phyloP scores from a whole-genome alignment of 805 yeast species.

The Dipodascus geniculatus region DNA sequence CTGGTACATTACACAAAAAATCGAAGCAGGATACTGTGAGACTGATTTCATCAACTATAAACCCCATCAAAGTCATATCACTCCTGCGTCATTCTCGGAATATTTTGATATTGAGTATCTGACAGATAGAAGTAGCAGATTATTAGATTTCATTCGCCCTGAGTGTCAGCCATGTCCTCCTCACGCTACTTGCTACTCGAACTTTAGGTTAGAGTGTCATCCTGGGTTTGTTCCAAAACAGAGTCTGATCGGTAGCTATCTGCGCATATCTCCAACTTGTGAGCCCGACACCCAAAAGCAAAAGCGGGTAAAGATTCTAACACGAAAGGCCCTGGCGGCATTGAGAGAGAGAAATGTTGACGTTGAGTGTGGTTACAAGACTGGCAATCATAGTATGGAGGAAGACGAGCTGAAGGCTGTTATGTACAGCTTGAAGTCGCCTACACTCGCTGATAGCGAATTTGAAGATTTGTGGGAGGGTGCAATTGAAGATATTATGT shows the following conservation, averaged over 20 bases:
- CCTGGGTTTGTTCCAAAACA: slow-evolving; percentile 45
- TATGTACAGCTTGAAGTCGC: slow-evolving; percentile 15
- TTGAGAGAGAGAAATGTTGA: slow-evolving; percentile 60
- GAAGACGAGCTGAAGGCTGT: slow-evolving; percentile 21
- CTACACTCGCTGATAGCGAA: not conserved
- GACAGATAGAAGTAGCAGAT: not conserved
- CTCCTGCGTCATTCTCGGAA: not conserved
- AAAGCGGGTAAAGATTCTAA: slow-evolving; percentile 34
- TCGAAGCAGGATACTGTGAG: not conserved
- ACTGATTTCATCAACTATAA: not conserved
- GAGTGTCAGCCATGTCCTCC: slow-evolving; percentile 68
- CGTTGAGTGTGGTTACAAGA: slow-evolving; percentile 38
- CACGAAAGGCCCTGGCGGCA: slow-evolving; percentile 29
- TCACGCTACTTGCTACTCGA: slow-evolving; percentile 61
- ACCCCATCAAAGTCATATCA: not conserved
- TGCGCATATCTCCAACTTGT: slow-evolving; percentile 57
- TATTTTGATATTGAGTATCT: not conserved
- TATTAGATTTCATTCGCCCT: slow-evolving; percentile 29
- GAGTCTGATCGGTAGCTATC: slow-evolving; percentile 45
- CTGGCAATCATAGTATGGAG: slow-evolving; percentile 30
- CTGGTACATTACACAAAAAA: not conserved
- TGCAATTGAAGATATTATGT: slow-evolving; percentile 7
- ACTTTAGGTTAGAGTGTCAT: slow-evolving; percentile 51
- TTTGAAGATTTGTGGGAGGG: slow-evolving; percentile 12
- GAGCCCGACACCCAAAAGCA: slow-evolving; percentile 55